Evolutionary conservation across 2,329 filamentous ascomycete genomes (phyloP).

Genomic region (Xylaria arbuscula): DNA sequence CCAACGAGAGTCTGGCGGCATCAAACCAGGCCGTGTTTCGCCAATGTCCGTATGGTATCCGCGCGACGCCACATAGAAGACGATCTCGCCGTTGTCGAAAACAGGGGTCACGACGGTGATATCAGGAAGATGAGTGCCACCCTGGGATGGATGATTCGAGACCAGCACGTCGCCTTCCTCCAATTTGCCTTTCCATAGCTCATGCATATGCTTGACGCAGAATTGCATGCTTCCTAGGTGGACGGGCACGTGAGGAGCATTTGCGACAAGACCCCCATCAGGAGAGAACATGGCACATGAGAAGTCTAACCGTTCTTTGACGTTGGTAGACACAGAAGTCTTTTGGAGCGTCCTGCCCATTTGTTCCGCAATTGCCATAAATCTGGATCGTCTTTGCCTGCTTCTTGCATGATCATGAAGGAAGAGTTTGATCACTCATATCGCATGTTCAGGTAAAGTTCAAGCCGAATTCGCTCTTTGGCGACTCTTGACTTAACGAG

Average conservation of each 20-base stretch:
- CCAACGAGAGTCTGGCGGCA: not conserved
- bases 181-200: not conserved
- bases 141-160: not conserved
- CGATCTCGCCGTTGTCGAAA: not conserved
- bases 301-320: not conserved
- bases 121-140: not conserved
- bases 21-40: not conserved
- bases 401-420: not conserved
- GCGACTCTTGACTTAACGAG: not conserved
- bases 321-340: not conserved
- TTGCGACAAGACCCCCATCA: not conserved
- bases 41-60: not conserved
- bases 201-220: conserved; percentile 2
- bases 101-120: not conserved
- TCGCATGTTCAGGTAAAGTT: not conserved
- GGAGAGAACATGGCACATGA: not conserved
- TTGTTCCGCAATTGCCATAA: conserved; percentile 3
- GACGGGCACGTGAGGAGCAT: not conserved
- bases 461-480: not conserved
- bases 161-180: not conserved
- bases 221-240: not conserved
- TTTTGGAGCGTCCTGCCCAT: conserved; percentile 2
- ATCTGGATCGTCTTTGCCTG: not conserved
- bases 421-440: conserved; percentile 1
- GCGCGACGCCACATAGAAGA: conserved; percentile 3